These are phyloP conservation scores for Aspergillus aculeatinus DNA, from an alignment of 2,329 filamentous ascomycete species.

Conservation along the genomic window DNA sequence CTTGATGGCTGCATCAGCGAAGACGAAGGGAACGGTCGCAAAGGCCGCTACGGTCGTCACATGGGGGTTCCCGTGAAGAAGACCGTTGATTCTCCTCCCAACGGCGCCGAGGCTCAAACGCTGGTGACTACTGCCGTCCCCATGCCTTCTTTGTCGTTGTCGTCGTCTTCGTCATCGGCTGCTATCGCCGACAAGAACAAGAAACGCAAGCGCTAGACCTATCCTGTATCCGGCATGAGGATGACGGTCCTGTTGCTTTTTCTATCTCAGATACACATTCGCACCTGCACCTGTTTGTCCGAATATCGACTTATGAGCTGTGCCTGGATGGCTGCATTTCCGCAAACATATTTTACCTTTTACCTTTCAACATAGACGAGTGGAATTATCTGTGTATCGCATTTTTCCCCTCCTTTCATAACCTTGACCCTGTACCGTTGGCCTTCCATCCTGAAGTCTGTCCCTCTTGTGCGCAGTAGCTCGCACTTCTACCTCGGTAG, in stretches of 20 bases:
- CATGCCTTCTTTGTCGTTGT: conserved; percentile 8
- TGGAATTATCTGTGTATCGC: conserved; percentile 9
- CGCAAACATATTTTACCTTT: conserved; percentile 1
- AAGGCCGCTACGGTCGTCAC: conserved; percentile 79
- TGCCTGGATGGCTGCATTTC: conserved; percentile 9
- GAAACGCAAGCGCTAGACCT: conserved; percentile 64
- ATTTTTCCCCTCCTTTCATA: conserved; percentile 7
- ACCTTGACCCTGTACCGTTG: conserved; percentile 11
- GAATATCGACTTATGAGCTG: conserved; percentile 5
- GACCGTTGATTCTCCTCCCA: conserved; percentile 36
- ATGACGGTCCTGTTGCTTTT: not conserved
- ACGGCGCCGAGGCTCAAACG: conserved; percentile 18
- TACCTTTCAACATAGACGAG: conserved; percentile 10
- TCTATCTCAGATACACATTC: not conserved
- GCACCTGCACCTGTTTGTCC: not conserved
- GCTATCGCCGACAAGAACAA: conserved; percentile 59
- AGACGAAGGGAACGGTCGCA: conserved; percentile 95
- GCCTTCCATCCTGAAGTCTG: conserved; percentile 10
- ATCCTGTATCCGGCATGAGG: not conserved
- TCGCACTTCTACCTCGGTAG: not conserved
- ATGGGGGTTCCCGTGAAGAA: conserved; percentile 69
- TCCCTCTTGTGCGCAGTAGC: conserved; percentile 3
- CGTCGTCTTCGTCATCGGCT: conserved; percentile 26
- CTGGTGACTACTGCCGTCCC: conserved; percentile 27
- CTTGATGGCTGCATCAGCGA: conserved; percentile 95